A percentile compares a stretch with the other conserved stretches of the same genome.
These are phyloP conservation scores for Myrica gale DNA, from an alignment of 306 rosid species.

Conservation along the genomic window DNA sequence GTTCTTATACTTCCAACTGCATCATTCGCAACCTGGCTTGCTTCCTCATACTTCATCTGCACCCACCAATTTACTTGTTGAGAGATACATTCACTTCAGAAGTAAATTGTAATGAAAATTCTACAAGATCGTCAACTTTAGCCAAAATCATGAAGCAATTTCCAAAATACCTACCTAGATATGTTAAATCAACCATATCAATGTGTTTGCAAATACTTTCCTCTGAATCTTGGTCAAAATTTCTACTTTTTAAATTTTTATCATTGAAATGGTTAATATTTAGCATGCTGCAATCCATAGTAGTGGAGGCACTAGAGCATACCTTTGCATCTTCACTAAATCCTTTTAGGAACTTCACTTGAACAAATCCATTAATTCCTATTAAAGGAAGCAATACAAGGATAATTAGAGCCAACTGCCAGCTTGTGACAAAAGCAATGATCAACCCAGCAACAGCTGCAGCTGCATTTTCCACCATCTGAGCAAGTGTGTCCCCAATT, in stretches of 20 bases:
- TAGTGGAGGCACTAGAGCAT: conserved; percentile 18
- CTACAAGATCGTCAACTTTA: neutral
- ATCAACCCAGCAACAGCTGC: conserved; percentile 35
- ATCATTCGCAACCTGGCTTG: conserved; percentile 68
- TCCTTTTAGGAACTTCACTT: conserved; percentile 44
- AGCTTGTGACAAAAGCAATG: conserved; percentile 48
- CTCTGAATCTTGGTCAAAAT: neutral
- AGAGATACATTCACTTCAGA: neutral
- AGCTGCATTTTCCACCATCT: conserved; percentile 47
- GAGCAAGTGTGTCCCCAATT: conserved; percentile 60
- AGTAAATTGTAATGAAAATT: neutral
- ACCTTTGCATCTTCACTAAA: conserved; percentile 60
- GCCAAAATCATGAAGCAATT: neutral
- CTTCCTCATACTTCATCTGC: conserved; percentile 61
- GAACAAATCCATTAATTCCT: conserved; percentile 39
- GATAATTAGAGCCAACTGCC: conserved; percentile 51
- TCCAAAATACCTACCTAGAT: neutral
- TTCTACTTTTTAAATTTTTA: neutral
- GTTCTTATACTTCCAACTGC: conserved; percentile 62
- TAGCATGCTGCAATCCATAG: neutral
- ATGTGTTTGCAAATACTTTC: neutral
- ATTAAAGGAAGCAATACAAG: conserved; percentile 48
- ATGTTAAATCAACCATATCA: neutral
- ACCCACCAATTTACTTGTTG: conserved; percentile 5
- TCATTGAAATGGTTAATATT: neutral